Evolutionary conservation across 2,329 filamentous ascomycete genomes (phyloP).

Genomic region (Metarhizium sp.): DNA sequence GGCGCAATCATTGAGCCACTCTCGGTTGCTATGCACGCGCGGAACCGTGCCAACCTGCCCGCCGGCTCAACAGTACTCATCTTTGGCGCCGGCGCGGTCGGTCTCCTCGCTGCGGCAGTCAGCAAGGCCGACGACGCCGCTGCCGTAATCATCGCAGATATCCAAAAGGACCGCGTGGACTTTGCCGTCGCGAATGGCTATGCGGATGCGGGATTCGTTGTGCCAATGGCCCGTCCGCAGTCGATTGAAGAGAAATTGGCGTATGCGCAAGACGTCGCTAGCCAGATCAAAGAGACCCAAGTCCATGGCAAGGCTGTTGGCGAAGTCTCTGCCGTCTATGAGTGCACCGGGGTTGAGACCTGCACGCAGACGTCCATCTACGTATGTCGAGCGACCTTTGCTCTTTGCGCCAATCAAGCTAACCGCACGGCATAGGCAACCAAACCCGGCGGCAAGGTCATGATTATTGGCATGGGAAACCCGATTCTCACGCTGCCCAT

Average conservation of each 20-base stretch:
- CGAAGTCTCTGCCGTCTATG: slow-evolving; percentile 60
- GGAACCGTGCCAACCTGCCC: slow-evolving; percentile 33
- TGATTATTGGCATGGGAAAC: slow-evolving; percentile 65
- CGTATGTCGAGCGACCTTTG: slow-evolving; percentile 23
- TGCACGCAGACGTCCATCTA: slow-evolving; percentile 71
- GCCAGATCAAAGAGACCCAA: slow-evolving; percentile 26
- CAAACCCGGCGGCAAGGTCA: slow-evolving; percentile 57
- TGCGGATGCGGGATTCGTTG: slow-evolving; percentile 41
- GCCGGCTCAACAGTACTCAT: slow-evolving; percentile 38
- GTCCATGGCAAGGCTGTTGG: slow-evolving; percentile 39
- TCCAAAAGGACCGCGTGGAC: slow-evolving; percentile 44
- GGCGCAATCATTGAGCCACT: slow-evolving; percentile 53
- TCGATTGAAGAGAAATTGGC: slow-evolving; percentile 43
- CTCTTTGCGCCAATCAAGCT: not conserved
- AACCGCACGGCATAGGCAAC: slow-evolving; percentile 32
- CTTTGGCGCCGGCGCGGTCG: slow-evolving; percentile 52
- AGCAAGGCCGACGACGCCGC: slow-evolving; percentile 34
- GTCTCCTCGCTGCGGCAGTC: slow-evolving; percentile 51
- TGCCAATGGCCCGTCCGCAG: slow-evolving; percentile 38
- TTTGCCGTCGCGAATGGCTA: slow-evolving; percentile 49
- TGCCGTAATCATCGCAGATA: slow-evolving; percentile 44
- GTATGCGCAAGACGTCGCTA: slow-evolving; percentile 40
- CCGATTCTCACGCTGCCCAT: slow-evolving; percentile 62
- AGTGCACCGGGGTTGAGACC: slow-evolving; percentile 70
- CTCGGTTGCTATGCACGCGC: slow-evolving; percentile 49